Base-by-base conservation (phyloP, 768 basidiomycete species). In the Baorangia bicolor region DNA sequence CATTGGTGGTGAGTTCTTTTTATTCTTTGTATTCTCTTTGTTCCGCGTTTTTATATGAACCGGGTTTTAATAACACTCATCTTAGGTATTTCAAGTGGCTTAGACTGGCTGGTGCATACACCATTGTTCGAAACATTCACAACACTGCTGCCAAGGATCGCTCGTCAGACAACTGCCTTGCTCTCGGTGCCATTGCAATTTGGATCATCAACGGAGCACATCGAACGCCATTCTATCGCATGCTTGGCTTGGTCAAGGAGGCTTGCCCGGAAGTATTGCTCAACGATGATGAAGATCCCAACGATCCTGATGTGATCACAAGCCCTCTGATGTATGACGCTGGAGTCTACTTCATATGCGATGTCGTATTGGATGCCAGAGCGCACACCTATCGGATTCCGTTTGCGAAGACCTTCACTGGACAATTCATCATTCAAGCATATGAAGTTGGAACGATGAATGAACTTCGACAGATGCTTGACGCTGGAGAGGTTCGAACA, bases 31-130 rank as follows among this genome's bases (percentile, higher is more conserved):
- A n/a, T n/a, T n/a, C n/a, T n/a, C n/a, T n/a, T n/a, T n/a, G n/a
- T n/a, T n/a, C n/a, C n/a, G n/a, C n/a, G n/a, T n/a, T n/a, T n/a
- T n/a, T n/a, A n/a, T n/a, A n/a, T n/a, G n/a, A n/a, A n/a, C n/a
- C n/a, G n/a, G n/a, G n/a, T n/a, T n/a, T n/a, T n/a, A n/a, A n/a
- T n/a, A n/a, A n/a, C n/a, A n/a, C n/a, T n/a, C n/a, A n/a, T n/a
- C n/a, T n/a, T n/a, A 59, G 56, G 51, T 49, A 58, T 3, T 60
- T 58, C 42, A 60, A 60, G 18, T 58, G 21, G 20, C 25, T 53
- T 3, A 28, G n/a, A 1, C 51, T 59, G 1, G 28, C 33, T 13
- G 37, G 23, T 0, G 8, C 35, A 2, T 9, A 0, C 35, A 16
- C 9, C 18, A 49, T 21, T 39, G 20, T 39, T 20, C 0, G 51